Evolutionary conservation across 1,284 basidiomycete species (phyloP), one percentile per base, ranked within the genome.

Genomic region (Cutaneotrichosporon spelunceum): DNA sequence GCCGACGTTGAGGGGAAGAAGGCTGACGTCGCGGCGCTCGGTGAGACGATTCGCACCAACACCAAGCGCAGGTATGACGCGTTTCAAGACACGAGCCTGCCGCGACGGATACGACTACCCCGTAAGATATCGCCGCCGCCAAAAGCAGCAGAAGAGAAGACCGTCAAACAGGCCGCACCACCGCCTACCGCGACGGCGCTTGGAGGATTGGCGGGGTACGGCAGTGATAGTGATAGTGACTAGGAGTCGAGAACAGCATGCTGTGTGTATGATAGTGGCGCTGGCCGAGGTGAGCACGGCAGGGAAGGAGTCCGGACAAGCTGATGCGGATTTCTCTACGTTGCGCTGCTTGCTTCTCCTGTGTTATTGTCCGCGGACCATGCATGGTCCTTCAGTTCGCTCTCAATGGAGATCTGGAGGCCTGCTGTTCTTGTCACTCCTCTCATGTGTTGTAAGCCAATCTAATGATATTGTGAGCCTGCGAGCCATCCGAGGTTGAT

Each of bases 61-160:
- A 64, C 63, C 8, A 56, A 56, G 14, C 21, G 56, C 14, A 60
- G 52, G 45, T 61, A 34, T 16, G 63, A 61, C 27, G 59, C 54
- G 24, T 64, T 64, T 24, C 49, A 36, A 19, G 42, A 44, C 39
- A 56, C 53, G 14, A 30, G 50, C 1, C 39, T 45, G n/a, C 29
- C 24, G 11, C 27, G 27, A 10, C 50, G 60, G 23, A n/a, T 45
- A 13, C 49, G 56, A 10, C 26, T 61, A 27, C 56, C 50, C 19
- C 48, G 54, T 10, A 61, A 57, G 42, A 26, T 13, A 49, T 47
- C 50, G 23, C 54, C 54, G 8, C 54, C 53, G 16, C 39, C 34
- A 7, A 23, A 21, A 13, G 14, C 27, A 8, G 39, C 8, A 53
- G 39, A 23, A 24, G 23, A 21, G 1, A n/a, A 14, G 10, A 36